These are phyloP conservation scores for Zygotorulaspora danielsina DNA, from an alignment of 805 yeast genomes.

Conservation along the genomic window DNA sequence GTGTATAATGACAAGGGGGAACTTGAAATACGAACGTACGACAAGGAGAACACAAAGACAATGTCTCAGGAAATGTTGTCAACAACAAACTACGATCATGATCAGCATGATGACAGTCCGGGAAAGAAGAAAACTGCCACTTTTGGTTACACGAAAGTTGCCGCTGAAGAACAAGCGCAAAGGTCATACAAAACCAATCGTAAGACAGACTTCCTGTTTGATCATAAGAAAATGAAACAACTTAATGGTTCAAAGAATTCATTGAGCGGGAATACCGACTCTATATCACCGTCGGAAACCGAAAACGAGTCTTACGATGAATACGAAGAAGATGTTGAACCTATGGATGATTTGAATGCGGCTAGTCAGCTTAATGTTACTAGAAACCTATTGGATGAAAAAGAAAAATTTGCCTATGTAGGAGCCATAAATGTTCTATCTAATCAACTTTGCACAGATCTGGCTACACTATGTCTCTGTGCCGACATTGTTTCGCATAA, in stretches of 20 bases:
- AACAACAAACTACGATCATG: constrained; percentile 2
- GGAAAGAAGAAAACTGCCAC: constrained; percentile 30
- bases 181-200: constrained; percentile 54
- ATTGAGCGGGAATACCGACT: constrained; percentile 8
- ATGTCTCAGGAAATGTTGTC: constrained; percentile 21
- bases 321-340: constrained; percentile 39
- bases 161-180: constrained; percentile 80
- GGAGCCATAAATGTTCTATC: constrained; percentile 75
- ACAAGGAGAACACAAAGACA: constrained; percentile 5
- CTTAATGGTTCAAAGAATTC: constrained; percentile 17
- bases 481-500: constrained; percentile 44
- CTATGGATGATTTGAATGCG: constrained; percentile 36
- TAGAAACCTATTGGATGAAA: constrained; percentile 70
- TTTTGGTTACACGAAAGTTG: constrained; percentile 80
- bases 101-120: constrained; percentile 3
- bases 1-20: constrained; percentile 79
- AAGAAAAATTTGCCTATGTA: constrained; percentile 87
- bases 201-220: constrained; percentile 53
- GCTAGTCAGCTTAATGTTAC: constrained; percentile 66
- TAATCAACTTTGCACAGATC: constrained; percentile 76
- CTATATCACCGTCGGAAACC: constrained; percentile 10
- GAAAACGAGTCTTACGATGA: constrained; percentile 36
- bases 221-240: constrained; percentile 32
- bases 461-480: constrained; percentile 55
- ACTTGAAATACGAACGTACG: constrained; percentile 41